phyloP scores from a whole-genome alignment of 768 basidiomycete genomes.

The Hericium coralloides region DNA sequence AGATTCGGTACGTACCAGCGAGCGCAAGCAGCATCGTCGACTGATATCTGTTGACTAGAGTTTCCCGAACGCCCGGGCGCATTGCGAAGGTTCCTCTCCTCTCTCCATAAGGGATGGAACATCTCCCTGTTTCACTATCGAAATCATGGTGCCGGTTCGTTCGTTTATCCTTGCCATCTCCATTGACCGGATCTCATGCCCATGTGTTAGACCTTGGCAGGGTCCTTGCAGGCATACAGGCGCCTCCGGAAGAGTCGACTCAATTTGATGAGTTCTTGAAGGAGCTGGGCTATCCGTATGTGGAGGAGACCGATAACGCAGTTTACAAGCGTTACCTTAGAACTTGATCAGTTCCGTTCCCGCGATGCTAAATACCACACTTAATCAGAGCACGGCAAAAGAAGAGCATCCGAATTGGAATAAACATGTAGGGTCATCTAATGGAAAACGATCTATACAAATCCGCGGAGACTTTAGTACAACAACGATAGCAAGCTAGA shows the following conservation, averaged over 20 bases:
- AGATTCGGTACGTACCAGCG: constrained; percentile 67
- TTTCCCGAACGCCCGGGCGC: constrained; percentile 95
- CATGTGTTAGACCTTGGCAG: constrained; percentile 69
- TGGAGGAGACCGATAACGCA: constrained; percentile 88
- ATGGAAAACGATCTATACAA: not conserved
- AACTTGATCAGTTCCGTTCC: constrained; percentile 19
- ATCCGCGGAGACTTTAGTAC: not conserved
- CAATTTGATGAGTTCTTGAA: constrained; percentile 70
- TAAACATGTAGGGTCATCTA: not conserved
- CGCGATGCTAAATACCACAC: too few relatives aligned
- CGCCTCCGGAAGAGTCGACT: constrained; percentile 56
- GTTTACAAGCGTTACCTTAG: constrained; percentile 71
- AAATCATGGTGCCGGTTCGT: constrained; percentile 89
- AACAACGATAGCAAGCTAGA: not conserved
- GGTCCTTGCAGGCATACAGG: constrained; percentile 90
- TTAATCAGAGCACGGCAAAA: not conserved
- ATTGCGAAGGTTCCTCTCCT: constrained; percentile 80
- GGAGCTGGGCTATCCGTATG: constrained; percentile 76
- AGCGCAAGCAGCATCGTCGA: too few relatives aligned
- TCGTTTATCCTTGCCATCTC: not conserved
- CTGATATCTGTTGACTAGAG: constrained; percentile 38
- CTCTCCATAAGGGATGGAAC: constrained; percentile 82
- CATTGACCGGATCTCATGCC: not conserved
- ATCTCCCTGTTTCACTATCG: constrained; percentile 97
- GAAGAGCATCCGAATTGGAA: not conserved